phyloP scores from a whole-genome alignment of 257 asterid species.

The Cruciata laevipes region DNA sequence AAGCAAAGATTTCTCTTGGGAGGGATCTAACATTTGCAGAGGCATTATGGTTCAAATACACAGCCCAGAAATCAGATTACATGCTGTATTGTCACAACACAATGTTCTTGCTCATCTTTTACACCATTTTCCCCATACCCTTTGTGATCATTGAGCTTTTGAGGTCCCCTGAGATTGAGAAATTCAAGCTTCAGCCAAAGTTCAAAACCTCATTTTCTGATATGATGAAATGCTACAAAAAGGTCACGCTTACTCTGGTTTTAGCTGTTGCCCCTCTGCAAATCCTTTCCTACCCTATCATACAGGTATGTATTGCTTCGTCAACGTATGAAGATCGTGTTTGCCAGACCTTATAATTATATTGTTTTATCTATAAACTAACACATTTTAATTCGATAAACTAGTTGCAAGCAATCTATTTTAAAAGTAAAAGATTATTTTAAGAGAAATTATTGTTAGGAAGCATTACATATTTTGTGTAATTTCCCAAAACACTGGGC shows the following conservation, averaged over 20 bases:
- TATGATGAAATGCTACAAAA: constrained; percentile 48
- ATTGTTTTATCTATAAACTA: no score
- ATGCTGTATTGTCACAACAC: constrained; percentile 59
- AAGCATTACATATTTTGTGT: no score
- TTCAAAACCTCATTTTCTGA: constrained; percentile 35
- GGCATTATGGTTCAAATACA: constrained; percentile 53
- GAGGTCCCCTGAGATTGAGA: constrained; percentile 31
- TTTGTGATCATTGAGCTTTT: constrained; percentile 38
- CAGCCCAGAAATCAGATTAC: constrained; percentile 47
- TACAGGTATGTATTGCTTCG: constrained; percentile 34
- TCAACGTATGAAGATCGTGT: no score
- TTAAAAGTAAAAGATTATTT: no score
- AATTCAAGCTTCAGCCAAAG: constrained; percentile 61
- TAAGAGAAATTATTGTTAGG: no score
- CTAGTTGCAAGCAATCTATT: no score
- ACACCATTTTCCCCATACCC: constrained; percentile 51
- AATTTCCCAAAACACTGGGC: no score
- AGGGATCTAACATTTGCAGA: constrained; percentile 49
- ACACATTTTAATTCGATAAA: no score
- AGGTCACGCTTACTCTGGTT: constrained; percentile 39
- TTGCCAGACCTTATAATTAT: no score
- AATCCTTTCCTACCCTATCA: constrained; percentile 46
- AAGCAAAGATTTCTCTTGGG: constrained; percentile 39
- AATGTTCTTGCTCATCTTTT: constrained; percentile 49
- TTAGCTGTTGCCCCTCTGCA: constrained; percentile 58